phyloP scores from a whole-genome alignment of 1,284 basidiomycete genomes.

The Gymnopus androsaceus region DNA sequence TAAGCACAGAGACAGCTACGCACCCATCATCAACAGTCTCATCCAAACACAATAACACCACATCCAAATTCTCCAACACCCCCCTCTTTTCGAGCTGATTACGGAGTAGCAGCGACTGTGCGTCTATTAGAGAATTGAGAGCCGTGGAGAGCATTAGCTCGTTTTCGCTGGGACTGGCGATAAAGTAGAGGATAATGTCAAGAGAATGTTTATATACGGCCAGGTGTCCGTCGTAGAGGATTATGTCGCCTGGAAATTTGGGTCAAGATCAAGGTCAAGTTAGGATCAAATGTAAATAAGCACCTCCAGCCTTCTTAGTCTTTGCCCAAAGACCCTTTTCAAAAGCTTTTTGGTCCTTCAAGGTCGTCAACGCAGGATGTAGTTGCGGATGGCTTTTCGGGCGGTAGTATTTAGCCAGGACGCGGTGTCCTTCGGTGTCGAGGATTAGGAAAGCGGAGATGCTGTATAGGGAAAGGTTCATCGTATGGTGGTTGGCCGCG shows the following conservation, averaged over 20 bases:
- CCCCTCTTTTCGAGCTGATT: slow-evolving; percentile 96
- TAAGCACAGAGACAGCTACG: slow-evolving; percentile 32
- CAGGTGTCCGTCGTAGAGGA: slow-evolving; percentile 90
- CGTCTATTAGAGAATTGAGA: slow-evolving; percentile 85
- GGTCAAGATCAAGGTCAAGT: not conserved
- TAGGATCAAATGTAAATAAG: slow-evolving; percentile 31
- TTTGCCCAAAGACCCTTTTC: slow-evolving; percentile 97
- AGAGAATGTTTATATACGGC: slow-evolving; percentile 92
- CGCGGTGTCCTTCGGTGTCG: slow-evolving; percentile 92
- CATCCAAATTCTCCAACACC: slow-evolving; percentile 92
- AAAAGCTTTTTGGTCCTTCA: slow-evolving; percentile 94
- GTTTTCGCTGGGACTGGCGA: slow-evolving; percentile 89
- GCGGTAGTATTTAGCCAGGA: slow-evolving; percentile 94
- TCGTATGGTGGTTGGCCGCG: slow-evolving; percentile 23
- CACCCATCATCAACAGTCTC: slow-evolving; percentile 99
- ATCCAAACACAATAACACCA: slow-evolving; percentile 92
- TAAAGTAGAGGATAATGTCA: slow-evolving; percentile 94
- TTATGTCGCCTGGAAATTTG: slow-evolving; percentile 78
- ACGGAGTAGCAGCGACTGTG: slow-evolving; percentile 81
- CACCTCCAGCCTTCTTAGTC: slow-evolving; percentile 89
- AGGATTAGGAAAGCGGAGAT: slow-evolving; percentile 88
- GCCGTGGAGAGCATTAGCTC: slow-evolving; percentile 94
- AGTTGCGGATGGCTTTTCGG: slow-evolving; percentile 69
- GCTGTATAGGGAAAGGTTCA: slow-evolving; percentile 87
- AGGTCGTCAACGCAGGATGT: slow-evolving; percentile 51